These are phyloP conservation scores for Tausonia pullulans DNA, from an alignment of 1,284 basidiomycete species.

Conservation along the genomic window DNA sequence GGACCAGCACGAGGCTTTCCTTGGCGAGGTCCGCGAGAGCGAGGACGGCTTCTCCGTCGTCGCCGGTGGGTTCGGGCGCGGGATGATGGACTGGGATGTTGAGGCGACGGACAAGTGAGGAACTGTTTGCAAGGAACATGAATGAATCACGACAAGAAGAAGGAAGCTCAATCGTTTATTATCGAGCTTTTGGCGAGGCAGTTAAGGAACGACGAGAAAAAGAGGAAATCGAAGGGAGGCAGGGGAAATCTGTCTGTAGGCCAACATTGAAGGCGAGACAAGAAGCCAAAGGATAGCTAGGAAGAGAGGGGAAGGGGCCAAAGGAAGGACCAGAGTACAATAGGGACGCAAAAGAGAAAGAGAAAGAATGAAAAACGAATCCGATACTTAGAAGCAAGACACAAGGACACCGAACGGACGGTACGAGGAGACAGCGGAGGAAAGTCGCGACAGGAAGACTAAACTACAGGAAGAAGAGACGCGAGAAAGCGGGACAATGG, in stretches of 20 bases:
- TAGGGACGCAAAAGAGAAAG: too few relatives aligned
- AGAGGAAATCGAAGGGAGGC: not conserved
- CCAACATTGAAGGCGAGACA: not conserved
- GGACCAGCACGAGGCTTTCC: conserved; percentile 77
- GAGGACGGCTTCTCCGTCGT: conserved; percentile 74
- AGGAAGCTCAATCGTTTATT: not conserved
- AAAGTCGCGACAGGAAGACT: too few relatives aligned
- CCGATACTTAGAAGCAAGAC: not conserved
- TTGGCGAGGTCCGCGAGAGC: conserved; percentile 69
- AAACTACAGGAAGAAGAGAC: too few relatives aligned
- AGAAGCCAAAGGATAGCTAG: not conserved
- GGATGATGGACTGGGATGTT: conserved; percentile 39
- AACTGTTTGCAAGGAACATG: not conserved
- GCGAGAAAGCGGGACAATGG: too few relatives aligned
- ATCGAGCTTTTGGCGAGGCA: too few relatives aligned
- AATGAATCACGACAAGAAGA: not conserved
- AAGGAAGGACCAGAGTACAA: not conserved
- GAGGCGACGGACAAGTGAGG: too few relatives aligned
- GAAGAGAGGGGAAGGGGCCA: not conserved
- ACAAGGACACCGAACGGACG: too few relatives aligned
- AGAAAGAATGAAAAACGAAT: too few relatives aligned
- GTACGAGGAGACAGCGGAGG: too few relatives aligned
- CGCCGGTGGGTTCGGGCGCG: conserved; percentile 65
- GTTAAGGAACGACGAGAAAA: not conserved
- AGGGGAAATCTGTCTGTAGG: not conserved